Percentiles rank a stretch among this genome's conserved stretches.
Evolutionary conservation across 1,284 basidiomycete species (phyloP).

Genomic region (Malassezia caprae): DNA sequence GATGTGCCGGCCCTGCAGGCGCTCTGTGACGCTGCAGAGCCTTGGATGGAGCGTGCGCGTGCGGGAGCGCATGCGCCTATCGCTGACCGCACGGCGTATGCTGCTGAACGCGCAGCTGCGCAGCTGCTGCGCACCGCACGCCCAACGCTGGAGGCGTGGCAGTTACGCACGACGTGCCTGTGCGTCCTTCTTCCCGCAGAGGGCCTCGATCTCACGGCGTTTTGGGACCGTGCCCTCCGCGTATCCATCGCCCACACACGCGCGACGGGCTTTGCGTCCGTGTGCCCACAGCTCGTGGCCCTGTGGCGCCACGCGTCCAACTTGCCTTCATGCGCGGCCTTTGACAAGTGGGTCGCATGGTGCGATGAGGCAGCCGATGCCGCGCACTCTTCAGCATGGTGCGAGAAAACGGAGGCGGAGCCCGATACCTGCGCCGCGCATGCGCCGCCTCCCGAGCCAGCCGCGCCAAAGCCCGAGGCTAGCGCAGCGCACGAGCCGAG

Average conservation of each 20-base stretch:
- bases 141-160: neutral
- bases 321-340: neutral
- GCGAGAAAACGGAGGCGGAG: neutral
- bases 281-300: neutral
- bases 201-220: constrained; percentile 25
- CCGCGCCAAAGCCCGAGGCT: too few relatives aligned
- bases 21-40: neutral
- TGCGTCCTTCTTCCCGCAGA: constrained; percentile 21
- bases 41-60: neutral
- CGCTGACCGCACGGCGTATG: constrained; percentile 26
- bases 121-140: constrained; percentile 17
- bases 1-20: neutral
- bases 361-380: neutral
- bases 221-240: constrained; percentile 23
- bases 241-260: neutral
- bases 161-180: constrained; percentile 13
- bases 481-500: neutral
- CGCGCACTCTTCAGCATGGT: neutral
- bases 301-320: neutral
- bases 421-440: too few relatives aligned
- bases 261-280: neutral
- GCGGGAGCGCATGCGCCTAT: neutral
- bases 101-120: constrained; percentile 24
- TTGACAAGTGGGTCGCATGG: neutral
- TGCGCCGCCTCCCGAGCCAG: too few relatives aligned